A percentile compares a stretch with the other conserved stretches of the same genome.
These are phyloP conservation scores for Barnettozyma siamensis DNA, from an alignment of 805 yeast species.

Conservation along the genomic window DNA sequence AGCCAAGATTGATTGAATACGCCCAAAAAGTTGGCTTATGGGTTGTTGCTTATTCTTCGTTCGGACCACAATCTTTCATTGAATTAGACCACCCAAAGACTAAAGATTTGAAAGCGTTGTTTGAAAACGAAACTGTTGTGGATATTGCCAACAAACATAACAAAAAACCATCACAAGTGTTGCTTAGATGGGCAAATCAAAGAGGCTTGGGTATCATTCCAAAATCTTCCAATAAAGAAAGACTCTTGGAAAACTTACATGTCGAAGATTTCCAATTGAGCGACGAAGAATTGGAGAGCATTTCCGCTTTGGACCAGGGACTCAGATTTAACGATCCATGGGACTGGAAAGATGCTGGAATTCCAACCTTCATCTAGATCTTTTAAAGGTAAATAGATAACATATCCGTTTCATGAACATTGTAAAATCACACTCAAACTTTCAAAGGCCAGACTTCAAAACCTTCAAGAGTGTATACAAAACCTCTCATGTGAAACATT, in stretches of 20 bases:
- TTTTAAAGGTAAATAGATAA: too few relatives aligned
- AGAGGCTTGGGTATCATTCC: constrained; percentile 74
- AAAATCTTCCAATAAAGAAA: constrained; percentile 63
- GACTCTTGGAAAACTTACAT: constrained; percentile 56
- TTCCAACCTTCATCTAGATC: constrained; percentile 22
- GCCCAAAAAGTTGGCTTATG: constrained; percentile 54
- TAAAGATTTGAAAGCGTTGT: constrained; percentile 44
- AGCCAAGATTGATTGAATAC: constrained; percentile 54
- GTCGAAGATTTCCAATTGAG: constrained; percentile 52
- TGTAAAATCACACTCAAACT: too few relatives aligned
- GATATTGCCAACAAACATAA: constrained; percentile 50
- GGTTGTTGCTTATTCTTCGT: constrained; percentile 76
- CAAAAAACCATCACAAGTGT: constrained; percentile 60
- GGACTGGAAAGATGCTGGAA: constrained; percentile 24
- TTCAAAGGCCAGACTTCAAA: too few relatives aligned
- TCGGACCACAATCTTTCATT: constrained; percentile 78
- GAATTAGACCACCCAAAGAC: constrained; percentile 57
- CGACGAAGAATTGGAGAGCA: constrained; percentile 45
- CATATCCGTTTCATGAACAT: too few relatives aligned
- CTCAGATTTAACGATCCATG: constrained; percentile 82
- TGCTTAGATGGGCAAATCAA: constrained; percentile 83
- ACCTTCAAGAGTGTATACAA: too few relatives aligned
- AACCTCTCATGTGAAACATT: too few relatives aligned
- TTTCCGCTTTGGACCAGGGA: constrained; percentile 56
- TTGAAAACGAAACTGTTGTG: constrained; percentile 48